These are phyloP conservation scores for Citrullus colocynthis DNA, from an alignment of 306 rosid genomes.

Conservation along the genomic window DNA sequence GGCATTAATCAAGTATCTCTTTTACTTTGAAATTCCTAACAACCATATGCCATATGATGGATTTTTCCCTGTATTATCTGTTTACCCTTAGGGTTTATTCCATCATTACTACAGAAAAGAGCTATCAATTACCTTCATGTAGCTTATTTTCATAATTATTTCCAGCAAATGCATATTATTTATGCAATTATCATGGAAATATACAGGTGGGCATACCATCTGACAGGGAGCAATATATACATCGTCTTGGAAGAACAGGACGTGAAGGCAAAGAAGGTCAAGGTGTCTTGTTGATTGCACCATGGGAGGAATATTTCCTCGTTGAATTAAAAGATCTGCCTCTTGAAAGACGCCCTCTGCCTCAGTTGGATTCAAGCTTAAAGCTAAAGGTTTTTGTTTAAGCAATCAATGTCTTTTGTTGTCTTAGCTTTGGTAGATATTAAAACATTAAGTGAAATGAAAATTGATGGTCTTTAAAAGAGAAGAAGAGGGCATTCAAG, in stretches of 20 bases:
- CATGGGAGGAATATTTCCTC: slow-evolving; percentile 87
- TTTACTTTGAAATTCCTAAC: not conserved
- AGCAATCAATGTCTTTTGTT: not conserved
- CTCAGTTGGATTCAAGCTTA: slow-evolving; percentile 36
- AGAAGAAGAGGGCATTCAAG: not conserved
- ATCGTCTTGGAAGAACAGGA: slow-evolving; percentile 95
- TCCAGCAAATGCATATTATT: not conserved
- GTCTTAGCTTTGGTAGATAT: not conserved
- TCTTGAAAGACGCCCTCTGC: slow-evolving; percentile 42
- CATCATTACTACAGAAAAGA: not conserved
- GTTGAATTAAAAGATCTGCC: slow-evolving; percentile 71
- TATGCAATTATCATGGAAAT: not conserved
- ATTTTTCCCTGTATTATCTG: not conserved
- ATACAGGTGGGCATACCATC: slow-evolving; percentile 72
- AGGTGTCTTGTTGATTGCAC: slow-evolving; percentile 71
- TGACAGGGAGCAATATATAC: slow-evolving; percentile 78
- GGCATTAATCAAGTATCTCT: not conserved
- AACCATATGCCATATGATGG: not conserved
- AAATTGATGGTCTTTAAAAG: not conserved
- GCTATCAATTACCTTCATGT: not conserved
- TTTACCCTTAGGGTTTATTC: not conserved
- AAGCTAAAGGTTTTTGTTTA: slow-evolving; percentile 49
- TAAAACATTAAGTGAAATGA: not conserved
- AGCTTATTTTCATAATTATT: not conserved
- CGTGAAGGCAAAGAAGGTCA: slow-evolving; percentile 83